Evolutionary conservation across 2,329 filamentous ascomycete species (phyloP), one percentile per base, ranked within the genome.

Genomic region (Chaetomiaceae sp.): DNA sequence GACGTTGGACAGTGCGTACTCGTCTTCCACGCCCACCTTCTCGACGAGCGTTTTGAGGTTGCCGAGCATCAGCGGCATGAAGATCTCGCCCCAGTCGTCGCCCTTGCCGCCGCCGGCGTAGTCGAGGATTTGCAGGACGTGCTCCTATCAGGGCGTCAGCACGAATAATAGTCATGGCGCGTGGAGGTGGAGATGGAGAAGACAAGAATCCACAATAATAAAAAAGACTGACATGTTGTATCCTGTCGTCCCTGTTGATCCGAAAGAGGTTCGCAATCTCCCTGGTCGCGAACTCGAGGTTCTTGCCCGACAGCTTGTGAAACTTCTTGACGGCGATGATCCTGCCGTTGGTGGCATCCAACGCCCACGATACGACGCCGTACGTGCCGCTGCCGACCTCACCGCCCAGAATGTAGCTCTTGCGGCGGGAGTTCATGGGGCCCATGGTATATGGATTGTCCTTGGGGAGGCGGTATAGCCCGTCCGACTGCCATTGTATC

Each of bases 271-370:
- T 62, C 40, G 58, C 56, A 13, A 63, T 51, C 31, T 66, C 63
- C 1, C 63, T 45, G 2, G 60, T 59, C 5, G 62, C 63, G 52
- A 62, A 61, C 9, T 57, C 42, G 13, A 62, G 48, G 1, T 59
- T 41, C 50, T 59, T 62, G 8, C 57, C 60, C 3, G 60, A 55
- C 8, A 64, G 46, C 25, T 48, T 60, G 51, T 58, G 54, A 42
- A 62, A 65, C 6, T 55, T 58, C 44, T 66, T 66, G 20, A 66
- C 61, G n/a, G 64, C 63, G 44, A 65, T 62, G 23, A 60, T 31
- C 13, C 39, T 44, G 4, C 63, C 63, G 3, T 47, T 57, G 10
- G 49, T 56, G n/a, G 61, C 50, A 37, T 65, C 51, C 14, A 62
- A 23, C 1, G 53, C 59, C 46, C 54, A 59, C 8, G 40, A 60